A percentile compares a stretch with the other conserved stretches of the same genome.
Evolutionary conservation across 257 asterid species (phyloP).

Genomic region (Solanum tacnaense): DNA sequence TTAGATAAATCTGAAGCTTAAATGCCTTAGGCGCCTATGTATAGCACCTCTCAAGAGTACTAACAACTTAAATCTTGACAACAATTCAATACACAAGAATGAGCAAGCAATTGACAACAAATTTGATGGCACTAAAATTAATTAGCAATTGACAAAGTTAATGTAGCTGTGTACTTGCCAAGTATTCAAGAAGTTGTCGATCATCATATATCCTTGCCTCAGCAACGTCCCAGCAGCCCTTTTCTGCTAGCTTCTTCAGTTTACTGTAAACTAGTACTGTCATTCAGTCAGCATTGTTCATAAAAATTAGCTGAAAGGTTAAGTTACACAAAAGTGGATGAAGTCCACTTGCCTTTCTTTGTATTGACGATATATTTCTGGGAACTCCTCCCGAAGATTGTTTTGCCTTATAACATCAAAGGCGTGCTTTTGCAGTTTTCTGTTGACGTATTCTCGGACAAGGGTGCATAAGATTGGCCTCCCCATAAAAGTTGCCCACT

Average conservation of each 20-base stretch:
- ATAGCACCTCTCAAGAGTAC: neutral
- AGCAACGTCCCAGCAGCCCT: constrained; percentile 92
- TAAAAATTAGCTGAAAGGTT: neutral
- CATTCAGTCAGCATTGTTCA: neutral
- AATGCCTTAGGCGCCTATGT: neutral
- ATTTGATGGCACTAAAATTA: neutral
- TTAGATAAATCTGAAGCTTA: neutral
- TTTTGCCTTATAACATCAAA: constrained; percentile 56
- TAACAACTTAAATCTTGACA: neutral
- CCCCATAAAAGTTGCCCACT: constrained; percentile 91
- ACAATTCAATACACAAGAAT: neutral
- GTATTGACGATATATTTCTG: constrained; percentile 64
- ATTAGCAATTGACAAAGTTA: neutral
- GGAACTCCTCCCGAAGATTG: constrained; percentile 65
- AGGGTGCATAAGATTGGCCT: constrained; percentile 52
- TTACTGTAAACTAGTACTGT: constrained; percentile 40
- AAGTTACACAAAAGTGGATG: constrained; percentile 8
- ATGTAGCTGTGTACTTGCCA: constrained; percentile 40
- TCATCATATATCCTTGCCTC: constrained; percentile 69
- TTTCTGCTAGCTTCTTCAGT: constrained; percentile 87
- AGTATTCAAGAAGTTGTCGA: constrained; percentile 61
- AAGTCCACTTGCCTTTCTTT: constrained; percentile 65
- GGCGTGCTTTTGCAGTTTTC: constrained; percentile 40
- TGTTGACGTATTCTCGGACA: constrained; percentile 50
- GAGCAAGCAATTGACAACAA: neutral